These are phyloP conservation scores for Seiridium unicorne DNA, from an alignment of 2,329 filamentous ascomycete genomes.

Conservation along the genomic window DNA sequence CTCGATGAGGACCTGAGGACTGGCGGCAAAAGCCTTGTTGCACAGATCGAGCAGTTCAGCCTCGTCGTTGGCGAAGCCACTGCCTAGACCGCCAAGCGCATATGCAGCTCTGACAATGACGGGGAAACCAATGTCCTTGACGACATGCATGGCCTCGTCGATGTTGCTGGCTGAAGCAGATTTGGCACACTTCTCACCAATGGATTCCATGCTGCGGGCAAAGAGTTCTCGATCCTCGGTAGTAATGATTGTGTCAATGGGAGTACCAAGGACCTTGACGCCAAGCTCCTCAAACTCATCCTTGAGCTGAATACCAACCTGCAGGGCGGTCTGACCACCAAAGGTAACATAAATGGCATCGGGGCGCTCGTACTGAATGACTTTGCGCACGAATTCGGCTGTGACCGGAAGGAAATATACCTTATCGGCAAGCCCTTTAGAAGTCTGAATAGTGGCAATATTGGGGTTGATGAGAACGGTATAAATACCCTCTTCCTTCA, in stretches of 20 bases:
- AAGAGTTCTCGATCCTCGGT: slow-evolving; percentile 98
- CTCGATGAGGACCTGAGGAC: slow-evolving; percentile 94
- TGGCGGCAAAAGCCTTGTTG: slow-evolving; percentile 91
- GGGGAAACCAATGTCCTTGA: slow-evolving; percentile 90
- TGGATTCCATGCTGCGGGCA: slow-evolving; percentile 96
- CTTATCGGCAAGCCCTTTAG: slow-evolving; percentile 95
- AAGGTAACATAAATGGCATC: slow-evolving; percentile 98
- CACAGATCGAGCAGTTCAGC: slow-evolving; percentile 81
- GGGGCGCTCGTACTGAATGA: slow-evolving; percentile 90
- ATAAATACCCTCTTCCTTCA: slow-evolving; percentile 98
- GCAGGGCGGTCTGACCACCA: slow-evolving; percentile 94
- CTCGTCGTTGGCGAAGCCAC: slow-evolving; percentile 91
- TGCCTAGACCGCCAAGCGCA: slow-evolving; percentile 89
- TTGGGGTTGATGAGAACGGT: slow-evolving; percentile 98
- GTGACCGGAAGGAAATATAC: slow-evolving; percentile 98
- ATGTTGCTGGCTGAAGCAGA: slow-evolving; percentile 88
- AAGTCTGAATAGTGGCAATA: slow-evolving; percentile 98
- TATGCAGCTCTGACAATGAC: slow-evolving; percentile 97
- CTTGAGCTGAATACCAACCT: slow-evolving; percentile 95
- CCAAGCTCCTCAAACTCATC: slow-evolving; percentile 93
- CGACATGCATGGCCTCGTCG: slow-evolving; percentile 84
- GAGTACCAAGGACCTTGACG: slow-evolving; percentile 91
- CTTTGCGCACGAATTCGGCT: slow-evolving; percentile 94
- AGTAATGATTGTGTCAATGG: slow-evolving; percentile 97
- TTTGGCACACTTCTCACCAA: slow-evolving; percentile 96